Conservation (phyloP, 192 early-diverging fungal species). For the Backusella macrospora region DNA sequence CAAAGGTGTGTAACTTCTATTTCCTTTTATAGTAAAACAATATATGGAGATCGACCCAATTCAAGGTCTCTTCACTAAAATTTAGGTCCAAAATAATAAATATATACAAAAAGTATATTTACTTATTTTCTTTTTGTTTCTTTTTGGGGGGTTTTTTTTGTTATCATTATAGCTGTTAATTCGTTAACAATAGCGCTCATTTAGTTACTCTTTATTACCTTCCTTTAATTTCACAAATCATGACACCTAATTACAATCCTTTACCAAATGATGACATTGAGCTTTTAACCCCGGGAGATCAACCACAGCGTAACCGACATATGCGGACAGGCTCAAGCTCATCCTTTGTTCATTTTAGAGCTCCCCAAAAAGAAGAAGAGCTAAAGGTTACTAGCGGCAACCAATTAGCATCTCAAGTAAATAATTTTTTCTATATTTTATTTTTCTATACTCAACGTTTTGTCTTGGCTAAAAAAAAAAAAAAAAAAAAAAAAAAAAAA, state of each 20-base stretch:
- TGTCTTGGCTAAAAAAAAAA: conserved; percentile 14
- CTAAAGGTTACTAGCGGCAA: not conserved
- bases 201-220: not conserved
- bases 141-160: not conserved
- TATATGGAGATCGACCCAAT: conserved; percentile 2
- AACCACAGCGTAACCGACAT: not conserved
- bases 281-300: not conserved
- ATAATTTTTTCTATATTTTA: not conserved
- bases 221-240: conserved; percentile 10
- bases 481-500: too few species aligned
- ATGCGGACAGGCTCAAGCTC: conserved; percentile 8
- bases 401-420: conserved; percentile 24
- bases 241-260: conserved; percentile 9
- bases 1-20: not conserved
- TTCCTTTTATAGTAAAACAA: conserved; percentile 6
- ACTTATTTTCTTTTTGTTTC: not conserved
- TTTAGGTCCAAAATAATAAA: conserved; percentile 1
- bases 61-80: not conserved
- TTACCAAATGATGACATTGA: conserved; percentile 10
- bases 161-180: not conserved
- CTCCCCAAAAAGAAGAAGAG: conserved; percentile 11
- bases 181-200: not conserved
- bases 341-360: conserved; percentile 27
- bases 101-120: conserved; percentile 6
- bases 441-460: not conserved